Percentiles rank a stretch among this genome's conserved stretches.
These are phyloP conservation scores for Cinnamomum micranthum DNA, from an alignment of 164 flowering plant genomes.

Conservation along the genomic window DNA sequence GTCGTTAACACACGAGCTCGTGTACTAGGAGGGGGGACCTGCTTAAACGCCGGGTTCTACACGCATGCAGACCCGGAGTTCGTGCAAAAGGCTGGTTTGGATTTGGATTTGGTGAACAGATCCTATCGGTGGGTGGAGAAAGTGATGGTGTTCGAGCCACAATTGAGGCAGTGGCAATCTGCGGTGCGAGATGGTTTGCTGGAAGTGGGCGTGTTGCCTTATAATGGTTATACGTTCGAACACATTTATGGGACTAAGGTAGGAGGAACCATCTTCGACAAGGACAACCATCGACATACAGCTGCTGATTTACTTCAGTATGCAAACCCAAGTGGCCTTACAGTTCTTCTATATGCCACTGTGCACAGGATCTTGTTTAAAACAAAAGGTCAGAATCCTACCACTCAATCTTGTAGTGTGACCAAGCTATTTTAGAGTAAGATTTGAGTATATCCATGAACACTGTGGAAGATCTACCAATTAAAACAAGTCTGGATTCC, in stretches of 20 bases:
- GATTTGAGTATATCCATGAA: too few species aligned
- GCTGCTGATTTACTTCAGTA: slow-evolving; percentile 76
- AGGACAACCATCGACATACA: slow-evolving; percentile 57
- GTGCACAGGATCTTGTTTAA: slow-evolving; percentile 52
- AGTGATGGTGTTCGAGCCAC: slow-evolving; percentile 55
- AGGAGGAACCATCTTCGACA: slow-evolving; percentile 76
- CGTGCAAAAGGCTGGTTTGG: slow-evolving; percentile 42
- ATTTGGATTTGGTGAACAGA: slow-evolving; percentile 32
- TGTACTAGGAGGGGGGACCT: slow-evolving; percentile 73
- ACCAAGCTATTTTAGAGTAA: too few species aligned
- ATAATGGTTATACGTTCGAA: slow-evolving; percentile 68
- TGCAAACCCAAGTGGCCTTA: slow-evolving; percentile 48
- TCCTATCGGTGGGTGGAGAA: slow-evolving; percentile 80
- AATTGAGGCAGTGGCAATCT: slow-evolving; percentile 58
- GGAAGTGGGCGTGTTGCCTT: slow-evolving; percentile 58
- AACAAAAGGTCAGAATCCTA: slow-evolving; percentile 24
- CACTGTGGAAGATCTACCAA: too few species aligned
- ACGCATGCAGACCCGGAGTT: slow-evolving; percentile 40
- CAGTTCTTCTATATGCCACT: slow-evolving; percentile 54
- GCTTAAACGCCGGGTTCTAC: slow-evolving; percentile 81
- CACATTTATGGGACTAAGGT: slow-evolving; percentile 73
- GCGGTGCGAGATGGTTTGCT: slow-evolving; percentile 69
- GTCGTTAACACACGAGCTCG: slow-evolving; percentile 63
- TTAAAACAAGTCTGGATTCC: too few species aligned
- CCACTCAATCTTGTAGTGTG: too few species aligned